phyloP scores from a whole-genome alignment of 306 rosid species.

The Glycine latifolia region DNA sequence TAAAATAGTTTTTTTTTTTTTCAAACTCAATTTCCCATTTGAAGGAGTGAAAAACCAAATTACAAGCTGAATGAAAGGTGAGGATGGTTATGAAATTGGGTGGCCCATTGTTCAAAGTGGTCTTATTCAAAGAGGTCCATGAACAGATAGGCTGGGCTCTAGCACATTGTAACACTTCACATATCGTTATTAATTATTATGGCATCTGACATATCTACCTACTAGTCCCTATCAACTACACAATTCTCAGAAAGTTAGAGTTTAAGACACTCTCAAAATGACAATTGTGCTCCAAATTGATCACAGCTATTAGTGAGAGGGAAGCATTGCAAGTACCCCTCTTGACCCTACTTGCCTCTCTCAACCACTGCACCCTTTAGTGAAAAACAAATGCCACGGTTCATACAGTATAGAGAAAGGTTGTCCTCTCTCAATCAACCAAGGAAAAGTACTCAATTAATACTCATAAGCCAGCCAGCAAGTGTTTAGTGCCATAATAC shows the following conservation, averaged over 20 bases:
- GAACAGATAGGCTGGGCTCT: constrained; percentile 6
- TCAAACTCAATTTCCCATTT: neutral
- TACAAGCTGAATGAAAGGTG: neutral
- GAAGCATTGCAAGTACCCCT: neutral
- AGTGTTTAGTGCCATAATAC: neutral
- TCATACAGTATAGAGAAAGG: neutral
- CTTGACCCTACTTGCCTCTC: constrained; percentile 34
- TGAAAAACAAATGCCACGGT: neutral
- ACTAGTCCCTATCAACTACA: constrained; percentile 25
- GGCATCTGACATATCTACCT: constrained; percentile 45
- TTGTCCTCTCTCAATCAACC: neutral
- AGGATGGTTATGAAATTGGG: neutral
- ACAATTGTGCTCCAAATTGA: constrained; percentile 32
- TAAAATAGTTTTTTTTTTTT: neutral
- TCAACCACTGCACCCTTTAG: neutral
- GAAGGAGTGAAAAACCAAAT: neutral
- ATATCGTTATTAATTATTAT: constrained; percentile 25
- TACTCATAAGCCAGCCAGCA: constrained; percentile 10
- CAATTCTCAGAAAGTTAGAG: constrained; percentile 1
- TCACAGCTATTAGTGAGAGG: constrained; percentile 34
- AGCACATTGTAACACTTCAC: constrained; percentile 17
- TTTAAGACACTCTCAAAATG: constrained; percentile 25
- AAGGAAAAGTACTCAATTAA: constrained; percentile 4
- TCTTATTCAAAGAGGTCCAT: constrained; percentile 31
- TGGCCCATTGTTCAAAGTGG: constrained; percentile 11